Conservation (phyloP, 2,329 filamentous ascomycete genomes). For the Fonsecaea erecta region DNA sequence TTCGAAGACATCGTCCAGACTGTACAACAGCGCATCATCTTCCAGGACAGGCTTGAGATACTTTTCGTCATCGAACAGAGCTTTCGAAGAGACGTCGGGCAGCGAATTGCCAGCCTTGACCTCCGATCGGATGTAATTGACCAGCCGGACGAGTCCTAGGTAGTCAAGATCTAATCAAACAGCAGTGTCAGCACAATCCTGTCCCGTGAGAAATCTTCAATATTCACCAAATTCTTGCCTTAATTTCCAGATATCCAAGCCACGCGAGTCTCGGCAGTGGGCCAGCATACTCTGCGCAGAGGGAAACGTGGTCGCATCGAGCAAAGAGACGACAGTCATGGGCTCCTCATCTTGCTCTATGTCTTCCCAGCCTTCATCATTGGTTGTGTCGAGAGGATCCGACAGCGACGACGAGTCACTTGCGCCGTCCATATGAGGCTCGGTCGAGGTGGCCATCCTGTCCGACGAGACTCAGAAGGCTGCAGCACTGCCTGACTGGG, state of each 20-base stretch:
- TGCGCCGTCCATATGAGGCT: constrained; percentile 9
- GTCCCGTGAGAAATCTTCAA: not conserved
- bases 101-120: constrained; percentile 51
- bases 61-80: constrained; percentile 74
- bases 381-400: constrained; percentile 49
- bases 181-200: constrained; percentile 21
- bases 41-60: constrained; percentile 84
- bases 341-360: constrained; percentile 66
- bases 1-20: constrained; percentile 74
- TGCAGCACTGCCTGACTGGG: not conserved
- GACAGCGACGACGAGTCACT: constrained; percentile 32
- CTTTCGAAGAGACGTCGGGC: constrained; percentile 63
- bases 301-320: constrained; percentile 69
- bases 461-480: not conserved
- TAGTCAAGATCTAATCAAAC: constrained; percentile 64
- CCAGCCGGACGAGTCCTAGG: constrained; percentile 72
- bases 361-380: constrained; percentile 62
- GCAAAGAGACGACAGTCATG: constrained; percentile 68
- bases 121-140: constrained; percentile 67
- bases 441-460: constrained; percentile 7
- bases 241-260: constrained; percentile 69
- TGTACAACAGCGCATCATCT: constrained; percentile 87
- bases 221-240: constrained; percentile 57
- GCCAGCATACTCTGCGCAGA: constrained; percentile 68
- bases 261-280: constrained; percentile 68